Evolutionary conservation across 2,329 filamentous ascomycete genomes (phyloP), one percentile per base, ranked within the genome.

Genomic region (Mycosphaerelloides madeirae): DNA sequence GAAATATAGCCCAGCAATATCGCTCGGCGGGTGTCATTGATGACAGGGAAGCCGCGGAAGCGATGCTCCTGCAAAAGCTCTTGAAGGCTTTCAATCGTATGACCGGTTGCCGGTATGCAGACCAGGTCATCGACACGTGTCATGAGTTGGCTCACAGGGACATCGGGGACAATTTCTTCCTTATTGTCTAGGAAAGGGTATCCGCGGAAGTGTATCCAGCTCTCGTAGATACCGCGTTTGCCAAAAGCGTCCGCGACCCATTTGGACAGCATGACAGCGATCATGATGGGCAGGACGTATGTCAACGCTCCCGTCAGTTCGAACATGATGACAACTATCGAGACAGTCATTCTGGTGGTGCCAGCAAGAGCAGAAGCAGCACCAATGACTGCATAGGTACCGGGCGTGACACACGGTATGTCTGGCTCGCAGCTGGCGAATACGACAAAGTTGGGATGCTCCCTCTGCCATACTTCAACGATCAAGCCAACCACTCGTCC

Each of bases 251-350:
- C 93, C 60, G 90, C 93, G 19, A 95, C 88, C 93, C 93, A 98
- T 71, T 98, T 98, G 51, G 87, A 87, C 34, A 97, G 77, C 90
- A 98, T 95, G 61, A 98, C 93, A 33, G 90, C 89, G 53, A 98
- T 87, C 93, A 98, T 98, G 66, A 97, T 98, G 43, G 93, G 93
- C 6, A 98, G 80, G 38, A 98, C 91, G 63, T 97, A 97, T 1
- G 89, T 95, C 20, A 98, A 77, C 1, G 93, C 93, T 41, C 93
- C 93, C 0, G 93, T 98, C 44, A 98, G 82, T 71, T 98, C 93
- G 62, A 98, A 98, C 85, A 96, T 96, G 70, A 98, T 98, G 60
- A 97, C 93, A 3, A 98, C 91, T 55, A 98, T 96, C 11, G 90
- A 96, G 9, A 96, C 89, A 0, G 93, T 98, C 83, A 98, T 94